A percentile compares a stretch with the other conserved stretches of the same genome.
Conservation (phyloP, 345 rosid species). For the Gossypium anomalum region DNA sequence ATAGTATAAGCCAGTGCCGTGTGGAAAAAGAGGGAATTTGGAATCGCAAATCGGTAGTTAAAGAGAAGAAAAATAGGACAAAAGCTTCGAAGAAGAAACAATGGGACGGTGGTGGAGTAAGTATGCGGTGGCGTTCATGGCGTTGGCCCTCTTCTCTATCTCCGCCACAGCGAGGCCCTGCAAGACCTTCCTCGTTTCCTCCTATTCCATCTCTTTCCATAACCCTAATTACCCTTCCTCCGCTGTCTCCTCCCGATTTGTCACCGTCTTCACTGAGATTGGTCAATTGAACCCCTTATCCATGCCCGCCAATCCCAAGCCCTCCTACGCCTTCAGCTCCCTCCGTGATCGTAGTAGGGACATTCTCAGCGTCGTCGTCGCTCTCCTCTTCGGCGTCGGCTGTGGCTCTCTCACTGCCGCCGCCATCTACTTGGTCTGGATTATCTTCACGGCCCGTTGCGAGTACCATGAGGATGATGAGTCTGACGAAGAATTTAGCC, state of each 20-base stretch:
- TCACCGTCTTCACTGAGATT: slow-evolving; percentile 62
- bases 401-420: slow-evolving; percentile 94
- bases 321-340: slow-evolving; percentile 45
- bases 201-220: slow-evolving; percentile 63
- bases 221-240: slow-evolving; percentile 35
- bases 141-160: slow-evolving; percentile 26
- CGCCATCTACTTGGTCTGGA: slow-evolving; percentile 85
- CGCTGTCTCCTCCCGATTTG: slow-evolving; percentile 37
- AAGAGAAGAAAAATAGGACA: background rate
- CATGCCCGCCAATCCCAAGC: slow-evolving; percentile 30
- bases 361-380: slow-evolving; percentile 80
- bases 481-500: slow-evolving; percentile 37
- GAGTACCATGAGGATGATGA: slow-evolving; percentile 23
- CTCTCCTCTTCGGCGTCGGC: slow-evolving; percentile 83
- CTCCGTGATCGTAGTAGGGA: slow-evolving; percentile 78
- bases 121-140: background rate
- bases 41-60: background rate
- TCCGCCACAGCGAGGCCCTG: slow-evolving; percentile 41
- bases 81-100: background rate
- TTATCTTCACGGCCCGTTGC: slow-evolving; percentile 44
- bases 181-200: slow-evolving; percentile 55
- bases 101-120: slow-evolving; percentile 7
- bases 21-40: background rate
- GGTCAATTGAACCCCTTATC: slow-evolving; percentile 34
- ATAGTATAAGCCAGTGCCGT: background rate